Evolutionary conservation across 768 basidiomycete genomes (phyloP), one percentile per base, ranked within the genome.

Genomic region (Boletus insuetus): DNA sequence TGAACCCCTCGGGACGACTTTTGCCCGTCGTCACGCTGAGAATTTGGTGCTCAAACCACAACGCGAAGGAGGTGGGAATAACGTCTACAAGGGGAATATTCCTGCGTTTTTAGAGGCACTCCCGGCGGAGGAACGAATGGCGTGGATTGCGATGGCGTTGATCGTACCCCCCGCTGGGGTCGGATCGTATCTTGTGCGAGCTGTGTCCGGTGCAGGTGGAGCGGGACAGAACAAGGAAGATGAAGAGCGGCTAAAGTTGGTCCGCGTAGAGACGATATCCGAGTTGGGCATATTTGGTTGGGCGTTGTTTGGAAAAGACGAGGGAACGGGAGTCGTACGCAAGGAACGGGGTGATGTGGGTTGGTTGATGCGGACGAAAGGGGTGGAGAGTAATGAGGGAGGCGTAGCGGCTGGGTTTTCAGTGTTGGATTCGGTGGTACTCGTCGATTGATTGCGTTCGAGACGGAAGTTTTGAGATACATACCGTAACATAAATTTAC

Each of bases 61-160:
- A 69, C 81, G 95, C n/a, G 96, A 99, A 75, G 96, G 96, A 2
- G 96, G 96, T 1, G 96, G 96, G 9, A 97, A 98, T 64, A 99
- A 99, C 63, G 81, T 98, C 24, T 98, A 98, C 73, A 89, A 89
- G 56, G 75, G 75, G 3, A 84, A 85, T 46, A 96, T 98, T 46
- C 91, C 90, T 0, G 59, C 75, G 0, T 94, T 93, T 71, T 75
- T 99, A 3, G 82, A 86, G 14, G 64, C 64, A 7, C 75, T 98
- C 3, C 80, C 81, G 0, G 69, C 63, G 2, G 65, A 75, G 50
- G 89, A 91, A 64, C 80, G 86, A 9, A 79, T 83, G 58, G 94
- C 90, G 3, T 99, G 96, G 91, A 94, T 98, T 51, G 89, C 95
- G 32, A 98, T 98, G 96, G 86, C 89, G 56, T 75, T 98, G 62